Conservation (phyloP, 108 stramenopile species). For the Nitzschia inconspicua region DNA sequence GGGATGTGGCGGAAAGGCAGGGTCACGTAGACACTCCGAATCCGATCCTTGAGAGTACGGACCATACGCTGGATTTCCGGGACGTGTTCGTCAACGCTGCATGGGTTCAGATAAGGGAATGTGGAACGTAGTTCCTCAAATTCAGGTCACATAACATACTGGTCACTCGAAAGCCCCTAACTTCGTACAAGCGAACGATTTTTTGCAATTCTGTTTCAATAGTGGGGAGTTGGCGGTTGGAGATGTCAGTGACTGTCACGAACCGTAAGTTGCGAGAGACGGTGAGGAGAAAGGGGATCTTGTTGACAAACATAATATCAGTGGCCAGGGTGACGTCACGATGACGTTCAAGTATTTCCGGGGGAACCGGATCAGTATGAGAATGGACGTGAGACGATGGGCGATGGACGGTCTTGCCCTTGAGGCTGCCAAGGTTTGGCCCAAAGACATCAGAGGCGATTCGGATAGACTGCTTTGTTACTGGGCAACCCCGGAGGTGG, state of each 20-base stretch:
- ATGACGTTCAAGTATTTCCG: conserved; percentile 16
- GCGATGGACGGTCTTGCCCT: too few species aligned
- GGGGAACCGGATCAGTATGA: conserved; percentile 23
- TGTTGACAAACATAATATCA: conserved; percentile 43
- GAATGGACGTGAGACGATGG: too few species aligned
- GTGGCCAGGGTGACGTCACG: conserved; percentile 17
- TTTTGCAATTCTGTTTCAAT: too few species aligned
- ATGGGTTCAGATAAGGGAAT: too few species aligned
- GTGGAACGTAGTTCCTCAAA: too few species aligned
- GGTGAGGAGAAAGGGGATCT: conserved; percentile 36
- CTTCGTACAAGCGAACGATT: too few species aligned
- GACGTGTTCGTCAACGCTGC: conserved; percentile 48
- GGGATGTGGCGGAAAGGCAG: conserved; percentile 37
- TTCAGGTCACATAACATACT: conserved; percentile 22
- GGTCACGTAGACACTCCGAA: conserved; percentile 10
- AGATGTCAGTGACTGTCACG: conserved; percentile 8
- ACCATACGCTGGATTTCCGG: conserved; percentile 42
- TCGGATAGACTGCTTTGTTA: too few species aligned
- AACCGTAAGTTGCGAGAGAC: conserved; percentile 28
- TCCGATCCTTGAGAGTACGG: conserved; percentile 35
- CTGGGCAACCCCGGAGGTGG: too few species aligned
- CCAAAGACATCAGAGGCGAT: too few species aligned
- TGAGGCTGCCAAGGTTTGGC: too few species aligned
- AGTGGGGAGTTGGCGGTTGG: background rate
- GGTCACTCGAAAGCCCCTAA: conserved; percentile 28